Conservation (phyloP, 208 protist genomes). For the Crithidia sp. region DNA sequence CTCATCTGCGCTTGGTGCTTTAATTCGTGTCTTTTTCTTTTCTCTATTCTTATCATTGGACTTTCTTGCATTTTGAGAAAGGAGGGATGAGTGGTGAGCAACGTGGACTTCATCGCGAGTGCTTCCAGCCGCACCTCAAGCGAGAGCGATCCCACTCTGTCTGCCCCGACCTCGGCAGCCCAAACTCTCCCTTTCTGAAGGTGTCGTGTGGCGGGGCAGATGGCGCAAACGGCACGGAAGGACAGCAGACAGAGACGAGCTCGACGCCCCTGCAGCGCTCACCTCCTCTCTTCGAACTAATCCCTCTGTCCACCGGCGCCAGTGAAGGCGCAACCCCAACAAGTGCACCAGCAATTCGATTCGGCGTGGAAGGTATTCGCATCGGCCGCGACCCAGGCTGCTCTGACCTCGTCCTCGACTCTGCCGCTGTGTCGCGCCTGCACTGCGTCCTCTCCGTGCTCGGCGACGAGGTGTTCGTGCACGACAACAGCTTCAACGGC, state of each 20-base stretch:
- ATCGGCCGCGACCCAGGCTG: conserved; percentile 52
- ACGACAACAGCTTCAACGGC: conserved; percentile 78
- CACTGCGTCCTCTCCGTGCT: conserved; percentile 63
- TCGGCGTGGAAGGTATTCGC: conserved; percentile 48
- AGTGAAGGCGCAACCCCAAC: too few species aligned
- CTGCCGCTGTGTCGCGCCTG: conserved; percentile 42
- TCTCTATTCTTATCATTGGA: background rate
- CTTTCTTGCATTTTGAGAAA: background rate
- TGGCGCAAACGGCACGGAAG: too few species aligned
- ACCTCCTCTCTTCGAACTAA: conserved; percentile 2
- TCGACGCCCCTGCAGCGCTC: too few species aligned
- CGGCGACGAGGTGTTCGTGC: conserved; percentile 61
- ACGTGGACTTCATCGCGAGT: conserved; percentile 19
- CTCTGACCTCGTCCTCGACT: conserved; percentile 42
- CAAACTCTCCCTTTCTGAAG: background rate
- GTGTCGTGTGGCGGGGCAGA: too few species aligned
- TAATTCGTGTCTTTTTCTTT: too few species aligned
- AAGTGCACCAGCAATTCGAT: background rate
- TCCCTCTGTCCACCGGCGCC: background rate
- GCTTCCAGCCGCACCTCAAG: conserved; percentile 13
- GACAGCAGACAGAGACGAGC: too few species aligned
- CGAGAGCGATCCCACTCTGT: conserved; percentile 26
- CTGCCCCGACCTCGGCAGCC: conserved; percentile 11
- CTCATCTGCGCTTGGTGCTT: too few species aligned
- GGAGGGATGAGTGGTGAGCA: conserved; percentile 4